A percentile compares a stretch with the other conserved stretches of the same genome.
These are phyloP conservation scores for Tricholoma sp. DNA, from an alignment of 768 basidiomycete genomes.

Conservation along the genomic window DNA sequence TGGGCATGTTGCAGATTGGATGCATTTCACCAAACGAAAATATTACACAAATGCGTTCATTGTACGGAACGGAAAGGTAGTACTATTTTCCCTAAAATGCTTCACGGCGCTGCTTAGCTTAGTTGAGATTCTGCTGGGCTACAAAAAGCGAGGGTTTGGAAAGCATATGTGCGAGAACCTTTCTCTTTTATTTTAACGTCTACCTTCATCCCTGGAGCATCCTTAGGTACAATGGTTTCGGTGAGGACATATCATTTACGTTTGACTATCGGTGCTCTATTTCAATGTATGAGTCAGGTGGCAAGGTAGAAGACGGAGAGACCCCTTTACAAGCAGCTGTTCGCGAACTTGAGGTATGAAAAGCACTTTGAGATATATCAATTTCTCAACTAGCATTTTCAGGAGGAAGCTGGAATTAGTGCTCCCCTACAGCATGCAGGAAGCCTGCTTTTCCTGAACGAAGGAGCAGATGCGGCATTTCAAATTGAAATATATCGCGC, in stretches of 20 bases:
- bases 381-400: background rate
- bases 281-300: conserved; percentile 30
- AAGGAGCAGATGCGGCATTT: conserved; percentile 53
- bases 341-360: conserved; percentile 62
- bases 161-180: conserved; percentile 42
- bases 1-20: conserved; percentile 45
- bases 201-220: background rate
- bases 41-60: conserved; percentile 73
- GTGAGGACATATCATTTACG: conserved; percentile 22
- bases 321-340: conserved; percentile 61
- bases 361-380: background rate
- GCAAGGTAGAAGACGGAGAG: conserved; percentile 79
- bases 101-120: conserved; percentile 1
- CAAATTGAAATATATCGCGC: conserved; percentile 73
- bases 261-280: background rate
- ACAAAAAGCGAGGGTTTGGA: conserved; percentile 79
- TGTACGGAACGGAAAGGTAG: conserved; percentile 45
- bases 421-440: conserved; percentile 63
- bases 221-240: conserved; percentile 81
- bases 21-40: conserved; percentile 32
- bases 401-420: conserved; percentile 83
- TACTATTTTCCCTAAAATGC: conserved; percentile 1
- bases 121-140: conserved; percentile 60
- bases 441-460: conserved; percentile 56
- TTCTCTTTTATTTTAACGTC: background rate